Evolutionary conservation across 129 eudicot genomes (phyloP).

Genomic region (Helianthus annuus): DNA sequence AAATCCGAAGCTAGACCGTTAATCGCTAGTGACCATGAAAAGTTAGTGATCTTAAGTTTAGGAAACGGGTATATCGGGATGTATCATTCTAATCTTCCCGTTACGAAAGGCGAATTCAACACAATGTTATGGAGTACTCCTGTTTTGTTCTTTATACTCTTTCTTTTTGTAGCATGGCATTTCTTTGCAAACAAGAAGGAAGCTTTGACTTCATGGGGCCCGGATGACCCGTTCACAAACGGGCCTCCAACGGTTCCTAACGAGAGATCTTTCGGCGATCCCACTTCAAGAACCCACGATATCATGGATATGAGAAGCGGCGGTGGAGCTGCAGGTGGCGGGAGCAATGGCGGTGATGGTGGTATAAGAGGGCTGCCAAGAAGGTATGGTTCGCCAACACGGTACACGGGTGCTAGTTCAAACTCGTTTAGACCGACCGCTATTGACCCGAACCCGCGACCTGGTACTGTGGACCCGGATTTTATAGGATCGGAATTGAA

Average conservation of each 20-base stretch:
- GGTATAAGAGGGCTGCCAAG: conserved; percentile 72
- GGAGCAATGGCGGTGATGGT: conserved; percentile 41
- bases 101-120: conserved; percentile 63
- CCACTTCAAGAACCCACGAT: conserved; percentile 57
- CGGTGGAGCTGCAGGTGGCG: conserved; percentile 39
- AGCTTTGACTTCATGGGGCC: conserved; percentile 91
- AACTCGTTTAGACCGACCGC: conserved; percentile 58
- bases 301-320: conserved; percentile 64
- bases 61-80: conserved; percentile 85
- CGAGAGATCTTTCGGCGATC: conserved; percentile 65
- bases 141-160: conserved; percentile 71
- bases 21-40: conserved; percentile 77
- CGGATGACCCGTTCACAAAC: conserved; percentile 79
- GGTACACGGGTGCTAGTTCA: conserved; percentile 42
- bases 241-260: conserved; percentile 64
- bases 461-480: conserved; percentile 61
- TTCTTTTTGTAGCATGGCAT: conserved; percentile 90
- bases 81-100: conserved; percentile 85
- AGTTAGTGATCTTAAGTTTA: conserved; percentile 67
- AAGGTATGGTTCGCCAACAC: conserved; percentile 79
- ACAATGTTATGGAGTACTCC: conserved; percentile 89
- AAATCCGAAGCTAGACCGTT: conserved; percentile 51
- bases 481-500: conserved; percentile 72
- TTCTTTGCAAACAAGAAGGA: conserved; percentile 95
- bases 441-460: conserved; percentile 53